Evolutionary conservation across 352 stramenopile genomes (phyloP).

Genomic region (Pythium plurisporium): DNA sequence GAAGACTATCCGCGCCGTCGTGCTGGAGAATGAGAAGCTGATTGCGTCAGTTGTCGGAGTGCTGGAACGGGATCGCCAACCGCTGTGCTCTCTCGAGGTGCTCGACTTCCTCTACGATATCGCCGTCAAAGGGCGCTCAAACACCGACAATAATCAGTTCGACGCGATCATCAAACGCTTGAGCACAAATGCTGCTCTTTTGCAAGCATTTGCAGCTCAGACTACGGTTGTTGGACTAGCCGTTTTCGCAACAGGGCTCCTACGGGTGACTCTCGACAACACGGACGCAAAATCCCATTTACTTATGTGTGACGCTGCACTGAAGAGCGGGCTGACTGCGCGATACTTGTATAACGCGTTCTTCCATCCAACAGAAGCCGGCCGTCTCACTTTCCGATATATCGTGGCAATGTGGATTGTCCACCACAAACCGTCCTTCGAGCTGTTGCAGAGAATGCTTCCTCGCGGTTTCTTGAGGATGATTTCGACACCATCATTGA

Average conservation of each 20-base stretch:
- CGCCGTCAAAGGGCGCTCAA: constrained; percentile 47
- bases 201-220: constrained; percentile 51
- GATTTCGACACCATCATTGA: constrained; percentile 49
- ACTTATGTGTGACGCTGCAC: constrained; percentile 65
- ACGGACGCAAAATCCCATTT: constrained; percentile 50
- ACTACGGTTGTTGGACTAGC: constrained; percentile 49
- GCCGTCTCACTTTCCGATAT: constrained; percentile 68
- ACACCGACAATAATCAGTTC: constrained; percentile 77
- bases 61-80: constrained; percentile 37
- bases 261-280: constrained; percentile 73
- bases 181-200: constrained; percentile 35
- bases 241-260: constrained; percentile 47
- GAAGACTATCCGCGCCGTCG: constrained; percentile 48
- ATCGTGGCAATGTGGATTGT: constrained; percentile 74
- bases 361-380: constrained; percentile 52
- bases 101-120: constrained; percentile 67
- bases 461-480: constrained; percentile 76
- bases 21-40: constrained; percentile 65
- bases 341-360: constrained; percentile 62
- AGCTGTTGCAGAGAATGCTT: constrained; percentile 59
- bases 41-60: constrained; percentile 49
- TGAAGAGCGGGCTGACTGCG: constrained; percentile 58
- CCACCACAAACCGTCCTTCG: constrained; percentile 68
- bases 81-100: constrained; percentile 46
- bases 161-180: constrained; percentile 64